Percentiles rank a stretch among this genome's conserved stretches.
Conservation (phyloP, 768 basidiomycete species). For the Mycena belliarum region DNA sequence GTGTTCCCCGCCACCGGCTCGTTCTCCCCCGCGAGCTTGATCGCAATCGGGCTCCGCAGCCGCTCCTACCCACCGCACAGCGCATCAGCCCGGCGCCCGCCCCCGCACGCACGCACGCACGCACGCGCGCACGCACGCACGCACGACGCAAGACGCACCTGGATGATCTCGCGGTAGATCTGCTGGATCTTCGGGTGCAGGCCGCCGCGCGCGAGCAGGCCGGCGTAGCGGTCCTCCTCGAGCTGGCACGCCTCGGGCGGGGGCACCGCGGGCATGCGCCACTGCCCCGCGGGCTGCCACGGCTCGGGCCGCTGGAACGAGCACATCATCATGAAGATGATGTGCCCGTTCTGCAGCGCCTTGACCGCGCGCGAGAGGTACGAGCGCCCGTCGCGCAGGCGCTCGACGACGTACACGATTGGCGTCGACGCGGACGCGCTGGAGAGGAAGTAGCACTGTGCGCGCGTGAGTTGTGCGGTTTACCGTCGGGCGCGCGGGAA, state of each 20-base stretch:
- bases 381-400: conserved; percentile 71
- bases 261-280: conserved; percentile 61
- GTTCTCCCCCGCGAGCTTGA: conserved; percentile 54
- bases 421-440: conserved; percentile 73
- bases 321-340: conserved; percentile 51
- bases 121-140: too few relatives aligned
- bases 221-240: conserved; percentile 46
- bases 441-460: conserved; percentile 81
- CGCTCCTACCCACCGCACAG: conserved; percentile 54
- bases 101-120: too few relatives aligned
- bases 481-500: background rate
- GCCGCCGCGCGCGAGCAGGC: conserved; percentile 35
- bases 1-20: conserved; percentile 46
- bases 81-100: background rate
- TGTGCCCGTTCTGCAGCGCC: conserved; percentile 51
- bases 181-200: conserved; percentile 36
- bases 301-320: conserved; percentile 83
- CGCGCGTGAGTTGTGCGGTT: conserved; percentile 23
- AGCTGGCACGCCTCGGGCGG: conserved; percentile 63
- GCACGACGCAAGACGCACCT: too few relatives aligned
- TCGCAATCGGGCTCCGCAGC: conserved; percentile 63
- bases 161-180: conserved; percentile 31
- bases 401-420: conserved; percentile 78
- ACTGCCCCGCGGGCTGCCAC: conserved; percentile 70
- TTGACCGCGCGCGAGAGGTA: conserved; percentile 70